Evolutionary conservation across 2,329 filamentous ascomycete genomes (phyloP).

Genomic region (Hymenoscyphus occultus): DNA sequence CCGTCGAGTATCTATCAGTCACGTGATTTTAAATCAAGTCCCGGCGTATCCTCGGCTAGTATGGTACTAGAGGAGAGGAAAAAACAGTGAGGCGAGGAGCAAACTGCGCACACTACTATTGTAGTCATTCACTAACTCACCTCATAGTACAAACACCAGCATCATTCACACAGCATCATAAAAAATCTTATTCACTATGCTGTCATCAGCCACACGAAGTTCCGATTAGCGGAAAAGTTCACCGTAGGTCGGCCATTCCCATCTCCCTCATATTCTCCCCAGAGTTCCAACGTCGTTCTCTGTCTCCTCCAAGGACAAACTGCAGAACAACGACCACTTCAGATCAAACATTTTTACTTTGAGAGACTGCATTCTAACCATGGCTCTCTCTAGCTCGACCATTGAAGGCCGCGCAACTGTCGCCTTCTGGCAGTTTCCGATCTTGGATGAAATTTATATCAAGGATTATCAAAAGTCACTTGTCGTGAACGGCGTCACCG

Average conservation of each 20-base stretch:
- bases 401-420: background rate
- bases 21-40: too few species aligned
- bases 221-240: background rate
- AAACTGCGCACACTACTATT: too few species aligned
- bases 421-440: background rate
- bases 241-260: background rate
- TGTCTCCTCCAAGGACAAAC: background rate
- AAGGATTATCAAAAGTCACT: background rate
- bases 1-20: too few species aligned
- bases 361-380: background rate
- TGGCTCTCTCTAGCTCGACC: background rate
- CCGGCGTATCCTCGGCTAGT: too few species aligned
- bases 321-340: background rate
- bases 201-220: background rate
- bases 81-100: too few species aligned
- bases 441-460: background rate
- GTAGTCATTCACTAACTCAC: background rate
- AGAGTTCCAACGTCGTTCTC: background rate
- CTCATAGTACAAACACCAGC: background rate
- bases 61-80: too few species aligned
- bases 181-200: background rate
- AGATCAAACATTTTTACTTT: background rate
- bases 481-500: background rate
- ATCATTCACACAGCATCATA: background rate
- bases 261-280: background rate